phyloP scores from a whole-genome alignment of 768 basidiomycete species.

The Tylopilus sp. region DNA sequence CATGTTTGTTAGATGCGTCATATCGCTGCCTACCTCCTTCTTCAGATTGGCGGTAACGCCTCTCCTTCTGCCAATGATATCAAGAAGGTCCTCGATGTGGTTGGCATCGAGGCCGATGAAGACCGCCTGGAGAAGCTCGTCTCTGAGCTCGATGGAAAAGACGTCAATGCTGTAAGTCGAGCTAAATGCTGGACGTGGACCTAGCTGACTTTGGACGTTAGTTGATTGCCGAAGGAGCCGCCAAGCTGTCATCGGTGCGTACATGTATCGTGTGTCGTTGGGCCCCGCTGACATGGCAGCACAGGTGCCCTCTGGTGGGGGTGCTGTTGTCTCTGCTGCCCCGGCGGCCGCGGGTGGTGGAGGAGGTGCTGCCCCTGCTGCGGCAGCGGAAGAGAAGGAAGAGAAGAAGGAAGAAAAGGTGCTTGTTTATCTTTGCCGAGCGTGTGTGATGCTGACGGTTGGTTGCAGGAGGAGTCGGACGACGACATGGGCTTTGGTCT shows the following conservation, averaged over 20 bases:
- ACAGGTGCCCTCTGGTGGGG: conserved; percentile 91
- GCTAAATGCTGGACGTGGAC: not conserved
- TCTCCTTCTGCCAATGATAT: conserved; percentile 83
- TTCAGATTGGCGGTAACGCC: conserved; percentile 90
- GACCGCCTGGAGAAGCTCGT: conserved; percentile 78
- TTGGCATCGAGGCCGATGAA: conserved; percentile 87
- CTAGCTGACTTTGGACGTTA: conserved; percentile 26
- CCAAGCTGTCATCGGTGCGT: conserved; percentile 91
- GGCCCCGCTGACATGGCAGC: conserved; percentile 4
- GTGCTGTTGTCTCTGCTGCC: conserved; percentile 54
- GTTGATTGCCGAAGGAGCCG: conserved; percentile 90
- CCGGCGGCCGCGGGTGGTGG: conserved; percentile 47
- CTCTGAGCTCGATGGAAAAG: conserved; percentile 89
- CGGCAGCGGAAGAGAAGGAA: conserved; percentile 75
- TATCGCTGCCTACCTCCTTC: conserved; percentile 95
- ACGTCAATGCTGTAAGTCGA: conserved; percentile 68
- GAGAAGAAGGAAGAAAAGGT: conserved; percentile 85
- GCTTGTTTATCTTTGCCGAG: conserved; percentile 19
- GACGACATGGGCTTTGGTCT: conserved; percentile 99
- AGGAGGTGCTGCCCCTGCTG: conserved; percentile 50
- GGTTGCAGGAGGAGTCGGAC: conserved; percentile 81
- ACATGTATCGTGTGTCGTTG: conserved; percentile 1
- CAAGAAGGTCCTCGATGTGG: conserved; percentile 80
- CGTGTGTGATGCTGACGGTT: not conserved
- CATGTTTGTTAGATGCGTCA: conserved; percentile 69